These are phyloP conservation scores for Chaetomidium leptoderma DNA, from an alignment of 495 filamentous ascomycete species.

Conservation along the genomic window DNA sequence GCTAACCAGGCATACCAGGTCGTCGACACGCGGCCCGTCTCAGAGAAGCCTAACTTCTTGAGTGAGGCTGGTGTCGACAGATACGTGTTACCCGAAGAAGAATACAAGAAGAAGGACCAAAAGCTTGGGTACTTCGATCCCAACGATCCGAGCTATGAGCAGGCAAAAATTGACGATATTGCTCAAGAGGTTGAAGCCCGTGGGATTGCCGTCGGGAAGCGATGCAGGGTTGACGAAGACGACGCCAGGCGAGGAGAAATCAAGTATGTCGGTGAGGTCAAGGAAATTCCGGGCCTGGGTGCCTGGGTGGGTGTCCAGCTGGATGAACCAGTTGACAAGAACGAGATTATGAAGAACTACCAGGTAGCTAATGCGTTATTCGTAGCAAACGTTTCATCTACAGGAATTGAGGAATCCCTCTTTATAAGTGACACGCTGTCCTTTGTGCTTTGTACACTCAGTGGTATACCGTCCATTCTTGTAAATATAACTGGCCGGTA, in stretches of 20 bases:
- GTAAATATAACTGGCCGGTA: too few species aligned
- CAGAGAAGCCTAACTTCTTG: conserved; percentile 67
- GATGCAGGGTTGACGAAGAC: conserved; percentile 59
- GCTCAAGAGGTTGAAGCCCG: conserved; percentile 60
- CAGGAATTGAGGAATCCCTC: too few species aligned
- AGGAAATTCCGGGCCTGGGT: conserved; percentile 69
- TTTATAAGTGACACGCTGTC: too few species aligned
- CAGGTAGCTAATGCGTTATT: too few species aligned
- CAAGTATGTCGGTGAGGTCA: conserved; percentile 75
- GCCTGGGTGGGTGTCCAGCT: conserved; percentile 85
- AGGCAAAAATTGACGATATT: conserved; percentile 63
- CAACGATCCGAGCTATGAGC: conserved; percentile 63
- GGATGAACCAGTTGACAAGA: conserved; percentile 85
- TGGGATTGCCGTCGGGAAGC: conserved; percentile 60
- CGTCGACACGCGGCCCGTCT: conserved; percentile 68
- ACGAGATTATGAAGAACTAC: too few species aligned
- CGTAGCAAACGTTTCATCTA: too few species aligned
- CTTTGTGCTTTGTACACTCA: too few species aligned
- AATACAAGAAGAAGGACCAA: conserved; percentile 78
- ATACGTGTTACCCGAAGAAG: conserved; percentile 72
- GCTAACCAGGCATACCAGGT: conserved; percentile 52
- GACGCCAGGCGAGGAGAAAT: conserved; percentile 79
- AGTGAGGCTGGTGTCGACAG: conserved; percentile 78
- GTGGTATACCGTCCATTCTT: too few species aligned
- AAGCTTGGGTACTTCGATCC: conserved; percentile 95